Evolutionary conservation across 2,329 filamentous ascomycete genomes (phyloP).

Genomic region (Dendryphion nanum): DNA sequence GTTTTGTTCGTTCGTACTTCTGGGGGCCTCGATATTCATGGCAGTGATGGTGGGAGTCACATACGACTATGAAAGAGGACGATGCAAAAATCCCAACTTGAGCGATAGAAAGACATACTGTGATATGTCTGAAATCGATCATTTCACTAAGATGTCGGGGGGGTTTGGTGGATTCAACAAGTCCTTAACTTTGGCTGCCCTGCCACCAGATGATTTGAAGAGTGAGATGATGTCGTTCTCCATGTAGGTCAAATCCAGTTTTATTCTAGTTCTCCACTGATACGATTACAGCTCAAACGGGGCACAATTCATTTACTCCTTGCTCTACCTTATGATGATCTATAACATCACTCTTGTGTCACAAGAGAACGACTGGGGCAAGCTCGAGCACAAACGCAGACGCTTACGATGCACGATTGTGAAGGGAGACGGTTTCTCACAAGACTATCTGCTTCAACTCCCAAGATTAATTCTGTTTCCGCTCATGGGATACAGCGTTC

Average conservation of each 20-base stretch:
- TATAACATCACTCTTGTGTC: constrained; percentile 28
- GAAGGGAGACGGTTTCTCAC: constrained; percentile 22
- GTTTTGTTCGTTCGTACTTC: constrained; percentile 18
- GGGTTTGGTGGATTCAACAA: constrained; percentile 27
- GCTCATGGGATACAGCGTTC: constrained; percentile 25
- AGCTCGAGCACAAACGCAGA: constrained; percentile 20
- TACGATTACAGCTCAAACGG: constrained; percentile 20
- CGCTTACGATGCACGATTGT: constrained; percentile 28
- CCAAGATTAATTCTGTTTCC: constrained; percentile 30
- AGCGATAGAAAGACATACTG: constrained; percentile 5
- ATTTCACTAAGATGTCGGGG: constrained; percentile 15
- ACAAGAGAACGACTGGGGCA: constrained; percentile 28
- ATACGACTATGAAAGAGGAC: constrained; percentile 5
- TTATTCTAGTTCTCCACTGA: constrained; percentile 3
- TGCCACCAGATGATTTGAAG: constrained; percentile 16
- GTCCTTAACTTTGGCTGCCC: constrained; percentile 11
- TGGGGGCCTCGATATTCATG: constrained; percentile 16
- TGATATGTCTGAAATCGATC: constrained; percentile 2
- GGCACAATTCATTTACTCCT: constrained; percentile 30
- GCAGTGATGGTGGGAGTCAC: constrained; percentile 11
- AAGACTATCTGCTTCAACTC: constrained; percentile 30
- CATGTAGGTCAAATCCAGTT: constrained; percentile 13
- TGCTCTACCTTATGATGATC: constrained; percentile 30
- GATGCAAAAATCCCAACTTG: constrained; percentile 6
- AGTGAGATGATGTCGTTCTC: constrained; percentile 24